Percentiles rank a stretch among this genome's conserved stretches.
These are phyloP conservation scores for Tolypocladium guangdongense DNA, from an alignment of 2,329 filamentous ascomycete species.

Conservation along the genomic window DNA sequence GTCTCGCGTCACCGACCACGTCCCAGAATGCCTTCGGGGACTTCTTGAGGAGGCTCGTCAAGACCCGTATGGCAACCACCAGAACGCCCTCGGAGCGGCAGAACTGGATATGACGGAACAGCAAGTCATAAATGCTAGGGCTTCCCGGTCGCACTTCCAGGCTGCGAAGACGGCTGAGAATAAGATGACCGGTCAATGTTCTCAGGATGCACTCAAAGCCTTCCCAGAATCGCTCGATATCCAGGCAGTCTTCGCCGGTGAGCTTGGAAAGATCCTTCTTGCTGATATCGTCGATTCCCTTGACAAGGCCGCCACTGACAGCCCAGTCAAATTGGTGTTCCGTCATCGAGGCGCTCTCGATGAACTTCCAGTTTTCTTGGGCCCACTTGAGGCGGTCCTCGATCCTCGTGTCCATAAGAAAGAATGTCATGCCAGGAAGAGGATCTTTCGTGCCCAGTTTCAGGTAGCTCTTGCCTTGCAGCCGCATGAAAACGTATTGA, in stretches of 20 bases:
- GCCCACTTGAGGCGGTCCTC: constrained; percentile 39
- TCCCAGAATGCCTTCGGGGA: constrained; percentile 80
- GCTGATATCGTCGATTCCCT: constrained; percentile 53
- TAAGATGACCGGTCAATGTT: constrained; percentile 60
- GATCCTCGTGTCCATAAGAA: constrained; percentile 58
- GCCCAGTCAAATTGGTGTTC: constrained; percentile 78
- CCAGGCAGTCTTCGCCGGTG: constrained; percentile 22
- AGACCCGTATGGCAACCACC: constrained; percentile 56
- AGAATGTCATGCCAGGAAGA: constrained; percentile 73
- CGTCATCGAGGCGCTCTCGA: constrained; percentile 50
- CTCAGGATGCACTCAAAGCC: constrained; percentile 65
- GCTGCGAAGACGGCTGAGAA: constrained; percentile 66
- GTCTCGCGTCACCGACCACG: constrained; percentile 69
- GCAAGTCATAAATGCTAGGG: constrained; percentile 56
- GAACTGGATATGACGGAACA: constrained; percentile 41
- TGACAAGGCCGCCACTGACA: constrained; percentile 60
- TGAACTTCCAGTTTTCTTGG: constrained; percentile 28
- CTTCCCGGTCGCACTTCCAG: constrained; percentile 54
- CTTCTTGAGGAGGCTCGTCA: constrained; percentile 62
- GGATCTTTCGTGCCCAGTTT: constrained; percentile 62
- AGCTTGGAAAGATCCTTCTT: constrained; percentile 27
- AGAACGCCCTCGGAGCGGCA: constrained; percentile 48
- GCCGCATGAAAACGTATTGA: constrained; percentile 70
- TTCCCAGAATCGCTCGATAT: constrained; percentile 68
- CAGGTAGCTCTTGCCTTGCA: constrained; percentile 62